Base-by-base conservation (phyloP, 768 basidiomycete species). In the Tulasnella sp. region DNA sequence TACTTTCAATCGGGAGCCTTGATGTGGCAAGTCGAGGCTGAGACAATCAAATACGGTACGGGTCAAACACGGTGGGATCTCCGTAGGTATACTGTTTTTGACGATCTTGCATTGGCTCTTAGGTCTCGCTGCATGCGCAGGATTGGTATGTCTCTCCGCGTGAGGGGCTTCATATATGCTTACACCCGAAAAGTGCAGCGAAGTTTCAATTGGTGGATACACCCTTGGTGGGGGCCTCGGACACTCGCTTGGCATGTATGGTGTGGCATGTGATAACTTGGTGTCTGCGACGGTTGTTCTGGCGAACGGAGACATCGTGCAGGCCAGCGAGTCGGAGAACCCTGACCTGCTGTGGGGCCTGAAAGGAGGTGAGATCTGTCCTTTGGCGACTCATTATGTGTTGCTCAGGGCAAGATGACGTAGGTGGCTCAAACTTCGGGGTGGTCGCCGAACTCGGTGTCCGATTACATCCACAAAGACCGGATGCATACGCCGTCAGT, bases 271-370 rank as follows among this genome's bases (percentile, higher is more conserved):
- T 29, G 76, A 77, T 70, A 77, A 77, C 69, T n/a, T 77, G 29
- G 54, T 77, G 22, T 45, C 69, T 9, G 77, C 77, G 19, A 75
- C 64, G n/a, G 74, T 78, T 15, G 77, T 78, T 29, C 54, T 68
- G 2, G 74, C 77, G 15, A 78, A 78, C 31, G 77, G 77, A 9
- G 68, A 76, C 15, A 71, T 76, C 34, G 58, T 78, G 8, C 68
- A 39, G 12, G 74, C 67, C 15, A 76, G 54, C 36, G 77, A 75
- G 17, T 36, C 39, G 0, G 74, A 78, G 1, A 69, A 78, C 40
- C 39, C 75, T 2, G 77, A 78, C 45, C 45, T 78, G 25, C 70
- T 76, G 45, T 78, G 77, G 77, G 77, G 74, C 9, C 70, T 78
- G 49, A 68, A 54, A 54, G 75, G 75, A 39, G 75, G 73, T 74